Evolutionary conservation across 768 basidiomycete genomes (phyloP).

Genomic region (Amanita pallidorosea): DNA sequence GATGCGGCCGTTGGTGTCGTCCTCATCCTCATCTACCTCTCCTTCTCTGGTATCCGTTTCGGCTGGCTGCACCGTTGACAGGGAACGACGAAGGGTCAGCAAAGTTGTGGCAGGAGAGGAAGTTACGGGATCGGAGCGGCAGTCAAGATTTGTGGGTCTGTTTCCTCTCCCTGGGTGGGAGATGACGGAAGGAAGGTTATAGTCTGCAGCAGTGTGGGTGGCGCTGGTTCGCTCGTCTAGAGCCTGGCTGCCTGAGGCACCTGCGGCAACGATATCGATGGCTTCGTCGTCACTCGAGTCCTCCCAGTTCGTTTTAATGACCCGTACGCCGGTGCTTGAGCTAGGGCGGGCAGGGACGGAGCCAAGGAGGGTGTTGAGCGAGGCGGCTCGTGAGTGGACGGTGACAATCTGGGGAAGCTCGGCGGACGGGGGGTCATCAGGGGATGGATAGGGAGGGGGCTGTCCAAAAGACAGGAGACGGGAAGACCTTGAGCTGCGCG

Average conservation of each 20-base stretch:
- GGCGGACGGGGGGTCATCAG: slow-evolving; percentile 6
- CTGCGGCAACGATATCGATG: slow-evolving; percentile 73
- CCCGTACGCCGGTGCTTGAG: slow-evolving; percentile 25
- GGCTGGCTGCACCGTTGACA: slow-evolving; percentile 25
- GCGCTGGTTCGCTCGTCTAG: slow-evolving; percentile 78
- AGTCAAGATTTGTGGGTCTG: slow-evolving; percentile 62
- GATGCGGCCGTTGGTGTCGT: slow-evolving; percentile 52
- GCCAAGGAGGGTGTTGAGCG: slow-evolving; percentile 48
- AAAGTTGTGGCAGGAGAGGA: slow-evolving; percentile 53
- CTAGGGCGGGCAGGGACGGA: slow-evolving; percentile 3
- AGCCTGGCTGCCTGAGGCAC: slow-evolving; percentile 69
- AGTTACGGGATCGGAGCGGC: slow-evolving; percentile 27
- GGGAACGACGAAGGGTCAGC: slow-evolving; percentile 53
- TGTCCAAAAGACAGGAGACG: slow-evolving; percentile 34
- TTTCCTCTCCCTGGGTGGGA: slow-evolving; percentile 29
- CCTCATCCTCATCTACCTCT: slow-evolving; percentile 50
- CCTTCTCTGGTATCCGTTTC: slow-evolving; percentile 15
- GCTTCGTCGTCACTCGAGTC: slow-evolving; percentile 84
- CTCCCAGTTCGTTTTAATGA: slow-evolving; percentile 57
- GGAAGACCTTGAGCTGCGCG: slow-evolving; percentile 20
- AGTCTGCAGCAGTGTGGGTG: slow-evolving; percentile 24
- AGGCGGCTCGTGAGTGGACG: slow-evolving; percentile 39
- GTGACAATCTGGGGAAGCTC: slow-evolving; percentile 7
- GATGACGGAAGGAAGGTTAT: slow-evolving; percentile 17
- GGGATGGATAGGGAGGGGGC: slow-evolving; percentile 52